Percentiles rank a stretch among this genome's conserved stretches.
phyloP scores from a whole-genome alignment of 352 stramenopile species.

The Globisporangium cylindrosporum region DNA sequence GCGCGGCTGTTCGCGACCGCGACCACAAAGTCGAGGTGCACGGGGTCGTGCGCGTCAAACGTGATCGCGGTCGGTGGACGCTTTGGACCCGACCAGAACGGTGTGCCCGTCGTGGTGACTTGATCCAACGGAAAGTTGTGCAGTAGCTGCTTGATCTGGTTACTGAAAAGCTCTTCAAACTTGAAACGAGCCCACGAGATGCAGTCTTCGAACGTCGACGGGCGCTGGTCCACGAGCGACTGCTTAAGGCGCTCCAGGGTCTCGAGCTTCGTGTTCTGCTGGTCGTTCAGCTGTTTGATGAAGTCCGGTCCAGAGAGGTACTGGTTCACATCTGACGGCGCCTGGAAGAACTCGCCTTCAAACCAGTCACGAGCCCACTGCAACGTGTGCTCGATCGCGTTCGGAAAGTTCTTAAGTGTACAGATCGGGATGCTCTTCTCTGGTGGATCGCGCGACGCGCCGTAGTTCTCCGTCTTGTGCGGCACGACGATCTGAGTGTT shows the following conservation, averaged over 20 bases:
- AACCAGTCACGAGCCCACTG: constrained; percentile 99
- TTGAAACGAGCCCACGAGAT: constrained; percentile 96
- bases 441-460: constrained; percentile 95
- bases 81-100: constrained; percentile 99
- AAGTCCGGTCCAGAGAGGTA: constrained; percentile 88
- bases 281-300: constrained; percentile 91
- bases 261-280: constrained; percentile 97
- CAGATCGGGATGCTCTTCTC: constrained; percentile 99
- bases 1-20: constrained; percentile 94
- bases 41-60: constrained; percentile 90
- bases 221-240: constrained; percentile 92
- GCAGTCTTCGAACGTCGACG: constrained; percentile 95
- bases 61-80: constrained; percentile 91
- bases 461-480: constrained; percentile 96
- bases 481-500: constrained; percentile 94
- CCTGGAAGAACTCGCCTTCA: constrained; percentile 98
- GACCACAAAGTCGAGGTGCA: constrained; percentile 96
- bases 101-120: constrained; percentile 94
- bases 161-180: constrained; percentile 98
- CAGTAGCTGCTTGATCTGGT: constrained; percentile 97
- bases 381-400: constrained; percentile 98
- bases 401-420: constrained; percentile 99
- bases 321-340: constrained; percentile 94
- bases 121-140: constrained; percentile 99
- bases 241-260: constrained; percentile 92